Conservation (phyloP, 257 asterid genomes). For the Solanum arcanum region DNA sequence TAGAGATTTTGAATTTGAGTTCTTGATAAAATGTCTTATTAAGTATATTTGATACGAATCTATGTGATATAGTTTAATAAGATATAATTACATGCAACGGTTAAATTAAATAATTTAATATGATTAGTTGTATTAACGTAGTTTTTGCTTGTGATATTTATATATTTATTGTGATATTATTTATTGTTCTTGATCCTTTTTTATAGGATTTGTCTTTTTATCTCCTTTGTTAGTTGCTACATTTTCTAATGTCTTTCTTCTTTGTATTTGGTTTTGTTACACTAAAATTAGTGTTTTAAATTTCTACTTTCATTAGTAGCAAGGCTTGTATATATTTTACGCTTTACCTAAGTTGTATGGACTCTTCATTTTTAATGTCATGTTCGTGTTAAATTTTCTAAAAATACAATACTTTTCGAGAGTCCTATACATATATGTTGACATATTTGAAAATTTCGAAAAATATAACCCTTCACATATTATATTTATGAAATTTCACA, state of each 20-base stretch:
- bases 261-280: background rate
- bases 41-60: background rate
- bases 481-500: no score
- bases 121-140: no score
- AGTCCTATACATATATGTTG: background rate
- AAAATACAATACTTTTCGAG: background rate
- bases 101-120: background rate
- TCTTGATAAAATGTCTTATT: background rate
- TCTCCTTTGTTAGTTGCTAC: background rate
- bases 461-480: background rate
- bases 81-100: background rate
- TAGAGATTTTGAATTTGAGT: background rate
- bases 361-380: no score
- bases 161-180: background rate
- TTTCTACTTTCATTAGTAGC: background rate
- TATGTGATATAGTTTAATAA: no score
- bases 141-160: background rate
- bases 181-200: background rate
- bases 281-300: background rate
- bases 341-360: background rate
- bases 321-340: no score
- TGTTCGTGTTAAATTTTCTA: fast-evolving
- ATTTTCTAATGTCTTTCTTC: background rate
- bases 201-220: background rate
- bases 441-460: no score